Evolutionary conservation across 371 early-diverging fungal species (phyloP), one percentile per base, ranked within the genome.

Genomic region (Circinella umbellata): DNA sequence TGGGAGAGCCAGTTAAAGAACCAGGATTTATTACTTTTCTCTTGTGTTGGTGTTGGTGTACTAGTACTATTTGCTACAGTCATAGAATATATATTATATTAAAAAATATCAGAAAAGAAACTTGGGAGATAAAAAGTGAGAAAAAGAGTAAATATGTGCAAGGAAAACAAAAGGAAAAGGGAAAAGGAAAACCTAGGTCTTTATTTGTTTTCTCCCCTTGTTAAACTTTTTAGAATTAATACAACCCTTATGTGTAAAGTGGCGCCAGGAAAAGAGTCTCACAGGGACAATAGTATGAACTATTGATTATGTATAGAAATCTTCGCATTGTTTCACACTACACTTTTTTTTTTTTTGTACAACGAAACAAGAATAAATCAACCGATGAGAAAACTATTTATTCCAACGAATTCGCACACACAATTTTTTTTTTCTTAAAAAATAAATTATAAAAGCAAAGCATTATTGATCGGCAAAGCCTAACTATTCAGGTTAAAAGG

Each of bases 11-110:
- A 68, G 51, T 61, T 48, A n/a, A 68, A 38, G 20, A 68, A 63
- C 69, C 69, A 68, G 17, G 69, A 62, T 55, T 39, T 61, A 14
- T 39, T 61, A 14, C 27, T 61, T 51, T 68, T 68, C 62, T 61
- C 62, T 27, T 27, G 61, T 63, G 14, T 27, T 47, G 7, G 39
- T 47, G 42, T 9, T 42, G 42, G 11, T 9, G 6, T 42, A 42
- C 11, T 42, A 42, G 1, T 42, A 42, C 11, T 42, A 42, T 42
- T 42, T 36, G 15, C 38, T n/a, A 62, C 3, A 4, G 35, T 36
- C 17, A 62, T 57, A 5, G 8, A 15, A 1, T 1, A 42, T 42
- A 42, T 11, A 9, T 9, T 6, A 42, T 51, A n/a, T 14, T 13
- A n/a, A 51, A 13, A 51, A 5, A 17, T 5, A 5, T 51, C 17